Evolutionary conservation across 495 filamentous ascomycete genomes (phyloP).

Genomic region (Annulohypoxylon bovei): DNA sequence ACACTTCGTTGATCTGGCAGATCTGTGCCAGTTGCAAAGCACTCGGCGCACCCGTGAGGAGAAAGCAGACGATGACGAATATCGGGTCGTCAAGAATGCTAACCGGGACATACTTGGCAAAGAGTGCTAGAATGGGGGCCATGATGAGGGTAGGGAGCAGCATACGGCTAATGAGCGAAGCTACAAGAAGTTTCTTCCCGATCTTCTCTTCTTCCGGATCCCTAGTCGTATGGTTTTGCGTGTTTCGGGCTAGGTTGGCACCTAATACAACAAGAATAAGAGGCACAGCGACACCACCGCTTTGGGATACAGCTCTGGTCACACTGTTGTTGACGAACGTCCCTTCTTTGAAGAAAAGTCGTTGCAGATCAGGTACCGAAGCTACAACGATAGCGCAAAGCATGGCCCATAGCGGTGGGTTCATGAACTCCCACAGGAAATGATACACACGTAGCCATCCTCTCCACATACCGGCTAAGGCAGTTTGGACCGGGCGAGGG

Average conservation of each 20-base stretch:
- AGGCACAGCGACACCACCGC: slow-evolving; percentile 90
- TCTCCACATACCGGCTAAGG: slow-evolving; percentile 55
- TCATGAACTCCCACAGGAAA: slow-evolving; percentile 93
- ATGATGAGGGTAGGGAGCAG: slow-evolving; percentile 90
- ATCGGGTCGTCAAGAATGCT: slow-evolving; percentile 98
- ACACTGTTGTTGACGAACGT: slow-evolving; percentile 94
- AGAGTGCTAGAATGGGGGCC: slow-evolving; percentile 89
- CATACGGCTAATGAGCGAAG: slow-evolving; percentile 89
- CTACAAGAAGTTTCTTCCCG: slow-evolving; percentile 81
- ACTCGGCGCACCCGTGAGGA: slow-evolving; percentile 92
- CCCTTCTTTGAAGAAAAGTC: slow-evolving; percentile 86
- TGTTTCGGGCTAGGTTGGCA: slow-evolving; percentile 87
- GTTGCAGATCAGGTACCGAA: slow-evolving; percentile 85
- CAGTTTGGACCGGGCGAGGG: slow-evolving; percentile 67
- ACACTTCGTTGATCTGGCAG: slow-evolving; percentile 97
- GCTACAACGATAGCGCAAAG: slow-evolving; percentile 86
- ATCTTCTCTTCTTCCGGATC: slow-evolving; percentile 72
- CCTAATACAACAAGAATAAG: slow-evolving; percentile 97
- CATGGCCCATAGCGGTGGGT: slow-evolving; percentile 98
- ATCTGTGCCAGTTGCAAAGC: slow-evolving; percentile 97
- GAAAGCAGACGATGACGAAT: slow-evolving; percentile 96
- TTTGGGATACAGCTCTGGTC: slow-evolving; percentile 84
- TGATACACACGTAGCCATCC: slow-evolving; percentile 62
- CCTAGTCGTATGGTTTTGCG: slow-evolving; percentile 65
- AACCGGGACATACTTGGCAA: slow-evolving; percentile 90